Percentiles rank a stretch among this genome's conserved stretches.
These are phyloP conservation scores for Oleoguttula mirabilis DNA, from an alignment of 495 filamentous ascomycete species.

Conservation along the genomic window DNA sequence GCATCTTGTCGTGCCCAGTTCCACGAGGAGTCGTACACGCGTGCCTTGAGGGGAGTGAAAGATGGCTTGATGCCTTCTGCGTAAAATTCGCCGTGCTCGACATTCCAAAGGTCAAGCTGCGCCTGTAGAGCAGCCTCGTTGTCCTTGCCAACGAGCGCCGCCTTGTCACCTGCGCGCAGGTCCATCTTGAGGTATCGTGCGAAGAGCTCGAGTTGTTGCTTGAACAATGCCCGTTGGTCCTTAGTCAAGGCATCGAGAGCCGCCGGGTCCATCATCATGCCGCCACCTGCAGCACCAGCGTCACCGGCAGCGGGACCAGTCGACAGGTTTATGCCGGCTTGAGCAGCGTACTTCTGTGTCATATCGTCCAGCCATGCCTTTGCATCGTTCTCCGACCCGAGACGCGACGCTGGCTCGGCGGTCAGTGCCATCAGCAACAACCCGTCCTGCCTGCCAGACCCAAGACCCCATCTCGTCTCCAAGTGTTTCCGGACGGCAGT, in stretches of 20 bases:
- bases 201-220: slow-evolving; percentile 90
- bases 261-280: slow-evolving; percentile 99
- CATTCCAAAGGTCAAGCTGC: slow-evolving; percentile 87
- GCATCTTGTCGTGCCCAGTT: slow-evolving; percentile 99
- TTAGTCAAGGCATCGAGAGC: slow-evolving; percentile 94
- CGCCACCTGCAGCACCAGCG: slow-evolving; percentile 53
- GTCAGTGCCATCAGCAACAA: slow-evolving; percentile 81
- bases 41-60: slow-evolving; percentile 85
- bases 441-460: slow-evolving; percentile 78
- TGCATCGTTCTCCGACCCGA: slow-evolving; percentile 79
- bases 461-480: slow-evolving; percentile 87
- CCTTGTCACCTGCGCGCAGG: slow-evolving; percentile 87
- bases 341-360: slow-evolving; percentile 76
- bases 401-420: slow-evolving; percentile 76
- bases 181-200: slow-evolving; percentile 96
- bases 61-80: slow-evolving; percentile 86
- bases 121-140: slow-evolving; percentile 75
- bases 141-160: slow-evolving; percentile 69
- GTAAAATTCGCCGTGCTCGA: slow-evolving; percentile 93
- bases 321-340: slow-evolving; percentile 73
- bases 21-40: slow-evolving; percentile 97
- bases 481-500: slow-evolving; percentile 87
- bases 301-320: slow-evolving; percentile 64
- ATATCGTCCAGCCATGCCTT: slow-evolving; percentile 84
- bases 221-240: slow-evolving; percentile 87